Conservation (phyloP, 106 monocot species). For the Hemerocallis citrina region DNA sequence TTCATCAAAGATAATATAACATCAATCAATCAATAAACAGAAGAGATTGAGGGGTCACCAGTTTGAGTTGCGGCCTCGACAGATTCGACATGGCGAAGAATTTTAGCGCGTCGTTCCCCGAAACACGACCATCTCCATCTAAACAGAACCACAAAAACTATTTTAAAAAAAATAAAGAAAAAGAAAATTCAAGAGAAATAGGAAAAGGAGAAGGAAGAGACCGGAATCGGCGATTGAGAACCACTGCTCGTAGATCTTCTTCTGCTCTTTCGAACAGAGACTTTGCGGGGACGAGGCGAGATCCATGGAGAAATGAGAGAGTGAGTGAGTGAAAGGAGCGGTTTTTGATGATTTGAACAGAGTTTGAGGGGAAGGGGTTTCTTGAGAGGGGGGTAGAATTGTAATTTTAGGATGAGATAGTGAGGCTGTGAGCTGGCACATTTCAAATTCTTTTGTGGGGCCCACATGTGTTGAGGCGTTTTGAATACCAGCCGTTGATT, state of each 20-base stretch:
- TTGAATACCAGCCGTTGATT: too few species aligned
- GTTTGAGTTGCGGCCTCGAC: constrained; percentile 52
- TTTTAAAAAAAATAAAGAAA: background rate
- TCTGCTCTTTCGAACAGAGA: constrained; percentile 43
- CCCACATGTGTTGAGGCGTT: too few species aligned
- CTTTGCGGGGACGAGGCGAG: constrained; percentile 17
- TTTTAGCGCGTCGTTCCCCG: constrained; percentile 45
- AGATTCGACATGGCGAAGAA: constrained; percentile 63
- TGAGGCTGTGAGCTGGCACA: too few species aligned
- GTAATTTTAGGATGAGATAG: too few species aligned
- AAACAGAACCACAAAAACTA: background rate
- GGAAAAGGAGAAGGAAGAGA: constrained; percentile 2
- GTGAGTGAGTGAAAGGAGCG: background rate
- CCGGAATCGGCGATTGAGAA: constrained; percentile 78
- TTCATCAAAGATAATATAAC: background rate
- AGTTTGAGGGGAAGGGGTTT: too few species aligned
- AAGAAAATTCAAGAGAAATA: background rate
- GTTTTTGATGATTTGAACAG: background rate
- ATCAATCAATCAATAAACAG: background rate
- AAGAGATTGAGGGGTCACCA: constrained; percentile 18
- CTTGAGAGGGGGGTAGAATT: too few species aligned
- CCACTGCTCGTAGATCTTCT: constrained; percentile 60
- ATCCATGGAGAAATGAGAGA: constrained; percentile 22
- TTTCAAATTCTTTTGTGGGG: too few species aligned
- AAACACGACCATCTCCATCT: constrained; percentile 60